These are phyloP conservation scores for Hypoxylon sp. DNA, from an alignment of 2,329 filamentous ascomycete species.

Conservation along the genomic window DNA sequence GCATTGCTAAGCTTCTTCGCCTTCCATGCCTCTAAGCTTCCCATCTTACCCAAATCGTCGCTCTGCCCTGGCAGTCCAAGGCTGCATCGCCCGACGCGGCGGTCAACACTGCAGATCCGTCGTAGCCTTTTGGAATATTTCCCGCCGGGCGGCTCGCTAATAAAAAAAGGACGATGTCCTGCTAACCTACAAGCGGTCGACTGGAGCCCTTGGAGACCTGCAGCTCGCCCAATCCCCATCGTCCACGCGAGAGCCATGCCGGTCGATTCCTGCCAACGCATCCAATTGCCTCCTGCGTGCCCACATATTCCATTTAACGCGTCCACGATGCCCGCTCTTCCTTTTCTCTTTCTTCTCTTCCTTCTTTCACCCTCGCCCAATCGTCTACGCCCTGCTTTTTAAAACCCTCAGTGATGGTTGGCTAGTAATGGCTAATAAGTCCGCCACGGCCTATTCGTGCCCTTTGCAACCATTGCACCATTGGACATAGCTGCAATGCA, in stretches of 20 bases:
- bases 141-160: conserved; percentile 44
- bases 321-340: conserved; percentile 34
- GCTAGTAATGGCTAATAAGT: conserved; percentile 28
- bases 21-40: conserved; percentile 29
- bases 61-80: conserved; percentile 38
- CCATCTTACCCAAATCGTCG: conserved; percentile 41
- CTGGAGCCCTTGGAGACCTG: conserved; percentile 44
- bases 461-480: conserved; percentile 32
- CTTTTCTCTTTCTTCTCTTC: conserved; percentile 18
- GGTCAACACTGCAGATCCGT: conserved; percentile 42
- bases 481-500: conserved; percentile 42
- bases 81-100: conserved; percentile 43
- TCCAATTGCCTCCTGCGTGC: conserved; percentile 45
- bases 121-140: conserved; percentile 41
- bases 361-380: conserved; percentile 28
- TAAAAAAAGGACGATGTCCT: conserved; percentile 25
- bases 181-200: conserved; percentile 33
- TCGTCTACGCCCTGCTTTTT: conserved; percentile 21
- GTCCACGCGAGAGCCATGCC: conserved; percentile 49
- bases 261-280: conserved; percentile 45
- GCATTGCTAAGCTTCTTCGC: conserved; percentile 45
- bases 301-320: conserved; percentile 45
- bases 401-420: conserved; percentile 22
- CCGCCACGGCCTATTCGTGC: conserved; percentile 35
- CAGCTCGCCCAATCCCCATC: conserved; percentile 51